These are phyloP conservation scores for Fusarium protoensiforme DNA, from an alignment of 2,329 filamentous ascomycete genomes.

Conservation along the genomic window DNA sequence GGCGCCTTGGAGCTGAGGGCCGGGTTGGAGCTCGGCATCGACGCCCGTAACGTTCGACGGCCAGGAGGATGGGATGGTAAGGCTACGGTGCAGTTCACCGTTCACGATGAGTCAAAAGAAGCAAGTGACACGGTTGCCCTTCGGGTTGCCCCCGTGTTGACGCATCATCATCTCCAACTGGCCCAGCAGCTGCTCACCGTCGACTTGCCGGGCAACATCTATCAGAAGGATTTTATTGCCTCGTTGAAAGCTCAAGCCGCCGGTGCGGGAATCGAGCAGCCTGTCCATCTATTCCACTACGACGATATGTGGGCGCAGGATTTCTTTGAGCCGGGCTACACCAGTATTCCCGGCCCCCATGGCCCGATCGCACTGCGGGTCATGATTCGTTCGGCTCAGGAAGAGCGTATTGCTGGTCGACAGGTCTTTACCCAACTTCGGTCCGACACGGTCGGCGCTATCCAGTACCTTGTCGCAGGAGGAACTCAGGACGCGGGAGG, in stretches of 20 bases:
- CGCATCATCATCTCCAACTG: constrained; percentile 48
- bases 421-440: background rate
- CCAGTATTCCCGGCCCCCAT: background rate
- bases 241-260: no score
- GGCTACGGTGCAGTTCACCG: constrained; percentile 41
- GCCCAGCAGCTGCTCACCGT: constrained; percentile 24
- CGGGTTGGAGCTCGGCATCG: constrained; percentile 49
- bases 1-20: constrained; percentile 36
- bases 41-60: constrained; percentile 43
- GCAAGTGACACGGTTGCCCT: constrained; percentile 43
- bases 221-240: no score
- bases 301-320: background rate
- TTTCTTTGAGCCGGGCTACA: background rate
- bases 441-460: constrained; percentile 28
- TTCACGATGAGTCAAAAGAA: constrained; percentile 26
- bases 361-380: background rate
- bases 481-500: constrained; percentile 33
- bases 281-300: no score
- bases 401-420: background rate
- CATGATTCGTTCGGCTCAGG: background rate
- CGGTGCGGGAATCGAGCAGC: no score
- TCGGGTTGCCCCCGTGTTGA: constrained; percentile 48
- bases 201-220: no score
- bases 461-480: constrained; percentile 34
- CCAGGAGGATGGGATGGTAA: constrained; percentile 39